phyloP scores from a whole-genome alignment of 306 rosid species.

The Vachellia pachyceras region DNA sequence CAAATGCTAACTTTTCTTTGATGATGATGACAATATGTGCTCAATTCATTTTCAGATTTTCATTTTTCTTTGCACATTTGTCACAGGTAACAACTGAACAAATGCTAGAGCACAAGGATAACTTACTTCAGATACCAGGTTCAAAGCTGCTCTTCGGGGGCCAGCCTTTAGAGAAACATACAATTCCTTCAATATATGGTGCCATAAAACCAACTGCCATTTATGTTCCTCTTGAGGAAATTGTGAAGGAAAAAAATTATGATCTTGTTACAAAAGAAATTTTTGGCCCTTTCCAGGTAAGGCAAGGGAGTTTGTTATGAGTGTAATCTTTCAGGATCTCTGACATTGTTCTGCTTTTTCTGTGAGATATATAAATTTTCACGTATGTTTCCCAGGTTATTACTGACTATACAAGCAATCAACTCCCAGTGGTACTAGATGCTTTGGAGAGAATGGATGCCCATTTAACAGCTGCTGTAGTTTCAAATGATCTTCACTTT shows the following conservation, averaged over 20 bases:
- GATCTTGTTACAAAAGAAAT: slow-evolving; percentile 91
- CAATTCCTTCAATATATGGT: slow-evolving; percentile 84
- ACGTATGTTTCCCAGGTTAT: slow-evolving; percentile 56
- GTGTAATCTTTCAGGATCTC: slow-evolving; percentile 7
- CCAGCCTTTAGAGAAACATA: slow-evolving; percentile 69
- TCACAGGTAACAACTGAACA: slow-evolving; percentile 75
- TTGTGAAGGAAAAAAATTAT: slow-evolving; percentile 71
- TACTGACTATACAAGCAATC: slow-evolving; percentile 70
- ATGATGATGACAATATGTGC: background rate
- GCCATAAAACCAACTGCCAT: slow-evolving; percentile 88
- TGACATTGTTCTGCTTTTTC: slow-evolving; percentile 26
- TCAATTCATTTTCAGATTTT: slow-evolving; percentile 30
- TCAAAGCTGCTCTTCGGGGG: slow-evolving; percentile 94
- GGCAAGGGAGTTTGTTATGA: slow-evolving; percentile 24
- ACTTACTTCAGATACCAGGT: slow-evolving; percentile 83
- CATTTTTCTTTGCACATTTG: slow-evolving; percentile 28
- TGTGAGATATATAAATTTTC: slow-evolving; percentile 36
- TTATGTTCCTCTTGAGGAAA: slow-evolving; percentile 86
- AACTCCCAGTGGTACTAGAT: slow-evolving; percentile 81
- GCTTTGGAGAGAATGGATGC: slow-evolving; percentile 90
- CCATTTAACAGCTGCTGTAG: slow-evolving; percentile 91
- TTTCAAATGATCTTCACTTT: slow-evolving; percentile 84
- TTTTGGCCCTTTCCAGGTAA: slow-evolving; percentile 95
- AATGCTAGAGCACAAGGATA: slow-evolving; percentile 78
- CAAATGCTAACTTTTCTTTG: background rate